Conservation (phyloP, 805 yeast species). For the Hanseniaspora clermontiae region DNA sequence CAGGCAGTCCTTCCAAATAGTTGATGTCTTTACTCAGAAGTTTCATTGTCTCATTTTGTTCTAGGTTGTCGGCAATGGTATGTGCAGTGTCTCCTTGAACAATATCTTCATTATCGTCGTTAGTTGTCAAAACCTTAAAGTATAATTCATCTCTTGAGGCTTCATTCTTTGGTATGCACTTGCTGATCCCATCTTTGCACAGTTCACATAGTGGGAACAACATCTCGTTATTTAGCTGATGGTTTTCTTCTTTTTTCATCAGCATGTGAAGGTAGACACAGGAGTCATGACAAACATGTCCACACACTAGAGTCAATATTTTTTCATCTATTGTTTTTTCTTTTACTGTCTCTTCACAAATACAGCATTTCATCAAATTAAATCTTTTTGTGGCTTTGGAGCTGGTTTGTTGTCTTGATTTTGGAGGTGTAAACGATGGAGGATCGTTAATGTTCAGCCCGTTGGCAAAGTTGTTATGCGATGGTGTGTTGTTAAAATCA, state of each 20-base stretch:
- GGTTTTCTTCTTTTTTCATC: neutral
- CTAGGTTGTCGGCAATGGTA: neutral
- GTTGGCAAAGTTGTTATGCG: neutral
- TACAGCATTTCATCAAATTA: conserved; percentile 22
- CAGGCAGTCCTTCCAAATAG: conserved; percentile 3
- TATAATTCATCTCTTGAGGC: conserved; percentile 22
- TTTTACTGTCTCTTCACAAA: conserved; percentile 42
- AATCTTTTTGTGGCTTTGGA: conserved; percentile 20
- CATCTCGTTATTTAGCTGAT: neutral
- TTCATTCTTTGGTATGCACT: conserved; percentile 24
- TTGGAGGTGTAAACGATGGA: neutral
- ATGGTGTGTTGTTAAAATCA: neutral
- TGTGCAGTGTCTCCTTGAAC: neutral
- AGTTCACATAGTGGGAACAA: neutral
- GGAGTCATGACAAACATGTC: conserved; percentile 46
- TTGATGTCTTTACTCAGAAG: neutral
- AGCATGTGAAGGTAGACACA: conserved; percentile 37
- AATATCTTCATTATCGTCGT: conserved; percentile 7
- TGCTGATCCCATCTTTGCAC: conserved; percentile 7
- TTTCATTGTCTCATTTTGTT: neutral
- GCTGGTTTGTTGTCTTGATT: neutral
- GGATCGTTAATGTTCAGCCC: neutral
- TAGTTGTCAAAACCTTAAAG: conserved; percentile 19
- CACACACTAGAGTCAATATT: conserved; percentile 40
- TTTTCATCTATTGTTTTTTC: conserved; percentile 35